phyloP scores from a whole-genome alignment of 306 rosid species.

The Sesbania bispinosa region DNA sequence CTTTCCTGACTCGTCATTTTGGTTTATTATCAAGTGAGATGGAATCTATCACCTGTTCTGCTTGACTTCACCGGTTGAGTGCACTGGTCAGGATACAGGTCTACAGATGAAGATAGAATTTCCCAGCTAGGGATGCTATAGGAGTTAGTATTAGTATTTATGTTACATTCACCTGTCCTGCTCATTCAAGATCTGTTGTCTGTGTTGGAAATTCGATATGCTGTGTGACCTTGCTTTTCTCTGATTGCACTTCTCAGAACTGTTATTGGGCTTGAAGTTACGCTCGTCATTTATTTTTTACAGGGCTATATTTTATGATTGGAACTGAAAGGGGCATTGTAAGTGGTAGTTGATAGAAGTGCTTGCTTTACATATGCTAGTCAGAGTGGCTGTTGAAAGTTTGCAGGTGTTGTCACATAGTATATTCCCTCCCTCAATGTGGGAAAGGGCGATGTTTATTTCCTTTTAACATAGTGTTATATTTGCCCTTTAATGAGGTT shows the following conservation, averaged over 20 bases:
- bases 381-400: not conserved
- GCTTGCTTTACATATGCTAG: no score
- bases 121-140: not conserved
- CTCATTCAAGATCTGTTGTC: constrained; percentile 22
- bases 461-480: no score
- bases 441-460: no score
- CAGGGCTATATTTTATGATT: not conserved
- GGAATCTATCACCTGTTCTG: constrained; percentile 30
- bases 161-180: not conserved
- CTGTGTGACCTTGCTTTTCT: no score
- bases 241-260: not conserved
- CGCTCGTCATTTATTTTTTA: not conserved
- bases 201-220: not conserved
- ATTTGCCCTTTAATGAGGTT: no score
- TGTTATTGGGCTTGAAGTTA: not conserved
- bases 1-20: constrained; percentile 26
- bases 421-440: no score
- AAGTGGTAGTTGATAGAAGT: no score
- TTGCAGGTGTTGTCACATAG: no score
- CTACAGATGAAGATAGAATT: constrained; percentile 20
- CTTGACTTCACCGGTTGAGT: constrained; percentile 12
- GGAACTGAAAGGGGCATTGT: not conserved
- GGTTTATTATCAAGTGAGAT: constrained; percentile 28
- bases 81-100: constrained; percentile 22
- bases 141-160: constrained; percentile 16